phyloP scores from a whole-genome alignment of 164 flowering plant genomes.

The Nelumbo lutea region DNA sequence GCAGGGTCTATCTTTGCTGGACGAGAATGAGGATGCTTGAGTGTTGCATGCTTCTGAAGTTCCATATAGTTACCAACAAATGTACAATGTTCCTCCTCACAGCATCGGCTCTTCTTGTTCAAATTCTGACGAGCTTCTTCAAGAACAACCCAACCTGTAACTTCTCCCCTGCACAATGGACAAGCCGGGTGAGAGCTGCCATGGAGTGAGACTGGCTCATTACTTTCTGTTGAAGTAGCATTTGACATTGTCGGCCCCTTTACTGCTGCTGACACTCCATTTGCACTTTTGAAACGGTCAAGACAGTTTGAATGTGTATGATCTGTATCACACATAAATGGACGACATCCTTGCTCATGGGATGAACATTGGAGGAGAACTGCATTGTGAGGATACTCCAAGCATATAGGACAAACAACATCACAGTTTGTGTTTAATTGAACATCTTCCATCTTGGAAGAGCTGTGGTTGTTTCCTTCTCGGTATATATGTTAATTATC shows the following conservation, averaged over 20 bases:
- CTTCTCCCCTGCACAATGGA: conserved; percentile 96
- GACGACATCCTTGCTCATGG: conserved; percentile 73
- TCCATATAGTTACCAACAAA: conserved; percentile 65
- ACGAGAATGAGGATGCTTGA: conserved; percentile 76
- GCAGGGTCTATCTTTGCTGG: conserved; percentile 95
- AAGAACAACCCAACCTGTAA: conserved; percentile 74
- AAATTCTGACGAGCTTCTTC: conserved; percentile 57
- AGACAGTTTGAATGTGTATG: conserved; percentile 89
- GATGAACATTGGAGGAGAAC: conserved; percentile 93
- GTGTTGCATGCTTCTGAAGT: conserved; percentile 64
- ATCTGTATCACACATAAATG: conserved; percentile 88
- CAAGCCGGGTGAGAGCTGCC: conserved; percentile 45
- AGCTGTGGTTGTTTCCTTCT: conserved; percentile 17
- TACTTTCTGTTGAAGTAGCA: conserved; percentile 20
- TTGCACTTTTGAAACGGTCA: conserved; percentile 65
- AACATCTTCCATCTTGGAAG: conserved; percentile 35
- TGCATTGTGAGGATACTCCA: conserved; percentile 84
- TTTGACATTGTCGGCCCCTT: conserved; percentile 35
- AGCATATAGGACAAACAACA: conserved; percentile 82
- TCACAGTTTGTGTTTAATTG: conserved; percentile 52
- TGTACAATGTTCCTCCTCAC: conserved; percentile 65
- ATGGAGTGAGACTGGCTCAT: conserved; percentile 19
- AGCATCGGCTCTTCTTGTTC: conserved; percentile 64
- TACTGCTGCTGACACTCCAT: conserved; percentile 34
- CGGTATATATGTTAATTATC: conserved; percentile 25